Evolutionary conservation across 2,329 filamentous ascomycete species (phyloP).

Genomic region (Ophiostoma pallidulum): DNA sequence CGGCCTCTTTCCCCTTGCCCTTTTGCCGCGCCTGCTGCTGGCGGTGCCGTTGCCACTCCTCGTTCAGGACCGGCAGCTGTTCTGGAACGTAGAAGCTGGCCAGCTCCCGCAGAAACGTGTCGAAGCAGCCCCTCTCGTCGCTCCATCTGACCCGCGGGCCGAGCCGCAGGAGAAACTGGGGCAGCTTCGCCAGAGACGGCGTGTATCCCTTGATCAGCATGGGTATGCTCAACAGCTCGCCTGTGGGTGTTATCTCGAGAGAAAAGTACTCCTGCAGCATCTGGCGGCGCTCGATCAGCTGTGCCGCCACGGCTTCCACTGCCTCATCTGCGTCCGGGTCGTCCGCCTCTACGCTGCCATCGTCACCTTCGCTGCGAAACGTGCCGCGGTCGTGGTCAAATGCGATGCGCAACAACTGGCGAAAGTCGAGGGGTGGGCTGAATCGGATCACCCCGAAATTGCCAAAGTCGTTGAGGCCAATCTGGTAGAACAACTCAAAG

Average conservation of each 20-base stretch:
- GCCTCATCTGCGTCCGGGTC: slow-evolving; percentile 41
- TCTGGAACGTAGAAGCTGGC: slow-evolving; percentile 89
- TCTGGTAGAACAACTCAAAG: slow-evolving; percentile 90
- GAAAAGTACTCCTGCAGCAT: slow-evolving; percentile 94
- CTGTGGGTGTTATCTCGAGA: slow-evolving; percentile 67
- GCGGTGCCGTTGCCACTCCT: slow-evolving; percentile 12
- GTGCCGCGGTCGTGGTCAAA: slow-evolving; percentile 57
- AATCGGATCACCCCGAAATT: slow-evolving; percentile 86
- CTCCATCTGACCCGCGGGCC: slow-evolving; percentile 85
- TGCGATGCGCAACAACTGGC: slow-evolving; percentile 61
- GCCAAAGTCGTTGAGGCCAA: slow-evolving; percentile 88
- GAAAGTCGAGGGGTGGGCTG: slow-evolving; percentile 61
- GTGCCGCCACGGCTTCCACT: slow-evolving; percentile 53
- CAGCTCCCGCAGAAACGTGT: slow-evolving; percentile 73
- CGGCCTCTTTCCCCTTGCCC: slow-evolving; percentile 4
- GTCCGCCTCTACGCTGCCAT: slow-evolving; percentile 41
- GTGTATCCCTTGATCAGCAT: slow-evolving; percentile 82
- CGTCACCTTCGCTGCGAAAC: slow-evolving; percentile 38
- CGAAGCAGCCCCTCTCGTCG: slow-evolving; percentile 77
- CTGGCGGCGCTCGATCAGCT: slow-evolving; percentile 65
- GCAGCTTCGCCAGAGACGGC: slow-evolving; percentile 76
- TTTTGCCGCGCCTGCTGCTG: slow-evolving; percentile 19
- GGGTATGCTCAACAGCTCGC: slow-evolving; percentile 70
- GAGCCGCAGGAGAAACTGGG: slow-evolving; percentile 75
- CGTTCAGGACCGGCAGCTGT: slow-evolving; percentile 47